Conservation (phyloP, 768 basidiomycete genomes). For the Asterophora parasitica region DNA sequence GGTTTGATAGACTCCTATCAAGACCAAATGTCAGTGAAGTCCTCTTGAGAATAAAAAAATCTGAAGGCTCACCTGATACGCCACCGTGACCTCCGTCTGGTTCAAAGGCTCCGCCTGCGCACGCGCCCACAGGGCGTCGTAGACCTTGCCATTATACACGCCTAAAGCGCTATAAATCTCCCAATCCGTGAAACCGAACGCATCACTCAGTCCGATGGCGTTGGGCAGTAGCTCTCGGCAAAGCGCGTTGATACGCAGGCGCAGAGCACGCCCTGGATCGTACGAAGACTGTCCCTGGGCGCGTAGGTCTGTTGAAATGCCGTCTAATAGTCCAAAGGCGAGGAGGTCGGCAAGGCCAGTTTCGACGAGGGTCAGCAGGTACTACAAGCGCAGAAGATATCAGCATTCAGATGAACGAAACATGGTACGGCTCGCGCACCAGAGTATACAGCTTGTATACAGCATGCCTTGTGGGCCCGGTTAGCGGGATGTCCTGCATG, state of each 20-base stretch:
- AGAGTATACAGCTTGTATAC: conserved; percentile 37
- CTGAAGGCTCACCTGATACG: conserved; percentile 43
- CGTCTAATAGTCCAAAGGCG: conserved; percentile 47
- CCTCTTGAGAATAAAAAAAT: neutral
- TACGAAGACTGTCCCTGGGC: conserved; percentile 14
- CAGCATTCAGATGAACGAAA: neutral
- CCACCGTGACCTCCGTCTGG: conserved; percentile 41
- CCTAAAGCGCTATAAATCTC: conserved; percentile 68
- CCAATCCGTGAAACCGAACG: conserved; percentile 75
- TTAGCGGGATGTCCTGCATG: conserved; percentile 27
- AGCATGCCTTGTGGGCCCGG: conserved; percentile 22
- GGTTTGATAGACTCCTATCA: conserved; percentile 46
- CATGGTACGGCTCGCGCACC: conserved; percentile 26
- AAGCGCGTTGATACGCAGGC: conserved; percentile 42
- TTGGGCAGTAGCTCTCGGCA: conserved; percentile 57
- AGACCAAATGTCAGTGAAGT: neutral
- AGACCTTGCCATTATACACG: conserved; percentile 58
- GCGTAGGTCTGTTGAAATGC: conserved; percentile 9
- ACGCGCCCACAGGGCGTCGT: conserved; percentile 59
- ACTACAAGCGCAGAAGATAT: conserved; percentile 30
- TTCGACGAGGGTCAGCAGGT: conserved; percentile 56
- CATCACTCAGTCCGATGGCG: conserved; percentile 63
- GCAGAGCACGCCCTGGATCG: conserved; percentile 46
- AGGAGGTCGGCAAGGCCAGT: conserved; percentile 53
- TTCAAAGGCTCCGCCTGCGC: conserved; percentile 61